Percentiles rank a stretch among this genome's conserved stretches.
Conservation (phyloP, 306 rosid species). For the barrel medic (Medicago truncatula) region MtrunA17r5.0-ANR NC_053043.1:46950501-46951000, state of each 20-base stretch:
- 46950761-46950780: neutral
- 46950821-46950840: slow-evolving; percentile 89
- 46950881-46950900: slow-evolving; percentile 78
- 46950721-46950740: too few relatives aligned
- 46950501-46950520: slow-evolving; percentile 93
- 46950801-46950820: slow-evolving; percentile 48
- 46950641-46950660: too few relatives aligned
- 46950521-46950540: slow-evolving; percentile 91
- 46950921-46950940: slow-evolving; percentile 84
- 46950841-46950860: slow-evolving; percentile 81
- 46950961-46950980: neutral
- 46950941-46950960: slow-evolving; percentile 54
- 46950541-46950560: slow-evolving; percentile 71
- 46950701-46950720: too few relatives aligned
- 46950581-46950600: slow-evolving; percentile 34
- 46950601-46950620: neutral
- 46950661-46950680: too few relatives aligned
- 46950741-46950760: neutral
- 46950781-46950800: neutral
- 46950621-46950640: too few relatives aligned
- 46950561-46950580: slow-evolving; percentile 85
- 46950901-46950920: slow-evolving; percentile 95
- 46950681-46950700: too few relatives aligned
- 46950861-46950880: slow-evolving; percentile 71
- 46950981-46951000: neutral